Evolutionary conservation across 208 protist genomes (phyloP).

Genomic region (Acanthamoeba lenticulata): DNA sequence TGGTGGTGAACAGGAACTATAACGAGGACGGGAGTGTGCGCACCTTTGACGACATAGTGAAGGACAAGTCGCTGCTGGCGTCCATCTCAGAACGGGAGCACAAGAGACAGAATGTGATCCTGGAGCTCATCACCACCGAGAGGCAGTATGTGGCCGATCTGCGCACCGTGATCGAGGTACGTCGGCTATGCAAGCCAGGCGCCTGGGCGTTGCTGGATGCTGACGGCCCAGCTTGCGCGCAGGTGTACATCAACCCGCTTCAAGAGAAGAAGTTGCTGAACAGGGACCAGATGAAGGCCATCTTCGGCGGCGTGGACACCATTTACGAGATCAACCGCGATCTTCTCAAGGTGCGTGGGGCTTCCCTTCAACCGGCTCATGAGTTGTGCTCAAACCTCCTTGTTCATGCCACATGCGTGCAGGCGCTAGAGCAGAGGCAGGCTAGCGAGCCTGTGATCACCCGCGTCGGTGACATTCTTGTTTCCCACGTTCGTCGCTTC

Average conservation of each 20-base stretch:
- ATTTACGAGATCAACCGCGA: constrained; percentile 11
- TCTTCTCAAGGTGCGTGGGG: neutral
- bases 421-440: neutral
- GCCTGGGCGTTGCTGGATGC: neutral
- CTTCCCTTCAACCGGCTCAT: neutral
- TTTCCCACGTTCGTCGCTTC: neutral
- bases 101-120: constrained; percentile 24
- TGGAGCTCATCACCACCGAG: constrained; percentile 27
- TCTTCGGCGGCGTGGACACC: constrained; percentile 14
- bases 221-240: neutral
- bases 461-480: neutral
- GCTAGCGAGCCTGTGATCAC: neutral
- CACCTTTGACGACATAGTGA: neutral
- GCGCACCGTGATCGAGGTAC: constrained; percentile 9
- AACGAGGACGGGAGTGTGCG: constrained; percentile 12
- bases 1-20: neutral
- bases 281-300: neutral
- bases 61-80: neutral
- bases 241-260: constrained; percentile 28
- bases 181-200: neutral
- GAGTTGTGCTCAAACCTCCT: neutral
- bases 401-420: neutral
- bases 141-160: constrained; percentile 16
- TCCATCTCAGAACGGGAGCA: neutral
- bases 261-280: neutral